phyloP scores from a whole-genome alignment of 2,329 filamentous ascomycete species.

The Colletotrichum chlorophyti region DNA sequence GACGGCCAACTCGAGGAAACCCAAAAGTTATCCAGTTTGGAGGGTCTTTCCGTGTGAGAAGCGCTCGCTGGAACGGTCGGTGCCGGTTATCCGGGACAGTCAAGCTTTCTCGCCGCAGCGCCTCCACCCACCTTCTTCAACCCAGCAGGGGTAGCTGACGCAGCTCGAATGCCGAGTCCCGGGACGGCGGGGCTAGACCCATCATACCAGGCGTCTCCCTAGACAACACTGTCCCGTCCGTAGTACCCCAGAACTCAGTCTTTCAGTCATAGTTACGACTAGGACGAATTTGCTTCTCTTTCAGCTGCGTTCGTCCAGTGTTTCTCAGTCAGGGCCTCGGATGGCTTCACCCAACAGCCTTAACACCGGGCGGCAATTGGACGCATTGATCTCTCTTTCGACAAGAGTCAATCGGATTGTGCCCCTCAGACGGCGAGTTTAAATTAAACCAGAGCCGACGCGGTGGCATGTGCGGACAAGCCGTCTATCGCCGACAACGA shows the following conservation, averaged over 20 bases:
- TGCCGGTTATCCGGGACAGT: constrained; percentile 20
- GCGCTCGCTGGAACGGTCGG: neutral
- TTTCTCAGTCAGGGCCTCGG: neutral
- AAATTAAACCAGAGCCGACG: too few relatives aligned
- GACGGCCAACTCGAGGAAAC: too few relatives aligned
- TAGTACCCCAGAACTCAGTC: too few relatives aligned
- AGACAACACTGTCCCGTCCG: too few relatives aligned
- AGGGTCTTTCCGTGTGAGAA: neutral
- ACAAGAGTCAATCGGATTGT: too few relatives aligned
- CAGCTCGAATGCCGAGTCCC: constrained; percentile 20
- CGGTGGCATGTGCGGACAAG: too few relatives aligned
- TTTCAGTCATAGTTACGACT: too few relatives aligned
- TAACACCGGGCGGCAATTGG: neutral
- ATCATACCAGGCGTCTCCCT: constrained; percentile 1
- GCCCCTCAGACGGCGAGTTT: too few relatives aligned
- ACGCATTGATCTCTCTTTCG: too few relatives aligned
- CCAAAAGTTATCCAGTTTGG: too few relatives aligned
- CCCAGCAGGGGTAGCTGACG: constrained; percentile 24
- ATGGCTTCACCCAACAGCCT: neutral
- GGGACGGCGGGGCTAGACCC: constrained; percentile 1
- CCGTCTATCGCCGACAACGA: too few relatives aligned
- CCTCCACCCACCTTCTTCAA: neutral
- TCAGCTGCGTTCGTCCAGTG: constrained; percentile 13
- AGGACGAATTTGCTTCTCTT: too few relatives aligned
- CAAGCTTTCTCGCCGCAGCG: constrained; percentile 22